These are phyloP conservation scores for Pleurozium schreberi DNA, from an alignment of 225 moss, liverwort and hornwort genomes.

Conservation along the genomic window DNA sequence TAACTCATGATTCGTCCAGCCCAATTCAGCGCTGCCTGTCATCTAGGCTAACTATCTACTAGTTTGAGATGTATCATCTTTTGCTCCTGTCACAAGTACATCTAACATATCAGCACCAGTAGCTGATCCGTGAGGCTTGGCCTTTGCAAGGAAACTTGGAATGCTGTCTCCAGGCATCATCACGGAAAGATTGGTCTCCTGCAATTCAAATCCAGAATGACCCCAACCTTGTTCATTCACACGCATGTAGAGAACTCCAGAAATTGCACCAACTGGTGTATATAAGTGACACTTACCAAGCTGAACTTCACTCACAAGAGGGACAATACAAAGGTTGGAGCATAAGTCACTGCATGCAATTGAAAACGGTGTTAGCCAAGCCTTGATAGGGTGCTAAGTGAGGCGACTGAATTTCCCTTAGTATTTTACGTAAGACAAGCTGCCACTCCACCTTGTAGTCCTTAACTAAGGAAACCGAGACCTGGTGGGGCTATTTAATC, in stretches of 20 bases:
- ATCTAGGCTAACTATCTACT: background rate
- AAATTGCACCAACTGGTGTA: background rate
- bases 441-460: background rate
- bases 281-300: background rate
- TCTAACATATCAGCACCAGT: background rate
- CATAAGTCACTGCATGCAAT: background rate
- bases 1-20: background rate
- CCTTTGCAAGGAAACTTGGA: slow-evolving; percentile 44
- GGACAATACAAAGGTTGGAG: background rate
- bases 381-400: background rate
- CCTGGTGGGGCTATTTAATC: background rate
- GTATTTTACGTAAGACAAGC: background rate
- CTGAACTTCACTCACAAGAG: background rate
- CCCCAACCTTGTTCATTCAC: background rate
- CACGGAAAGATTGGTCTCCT: slow-evolving; percentile 40
- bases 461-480: background rate
- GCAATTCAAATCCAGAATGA: background rate
- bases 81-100: background rate
- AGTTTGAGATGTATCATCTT: background rate
- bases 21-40: background rate
- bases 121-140: slow-evolving; percentile 22
- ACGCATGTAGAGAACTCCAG: background rate
- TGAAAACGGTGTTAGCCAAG: background rate
- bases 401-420: background rate
- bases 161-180: slow-evolving; percentile 55